A percentile compares a stretch with the other conserved stretches of the same genome.
phyloP scores from a whole-genome alignment of 2,329 filamentous ascomycete genomes.

The Penicillium sclerotigenum region DNA sequence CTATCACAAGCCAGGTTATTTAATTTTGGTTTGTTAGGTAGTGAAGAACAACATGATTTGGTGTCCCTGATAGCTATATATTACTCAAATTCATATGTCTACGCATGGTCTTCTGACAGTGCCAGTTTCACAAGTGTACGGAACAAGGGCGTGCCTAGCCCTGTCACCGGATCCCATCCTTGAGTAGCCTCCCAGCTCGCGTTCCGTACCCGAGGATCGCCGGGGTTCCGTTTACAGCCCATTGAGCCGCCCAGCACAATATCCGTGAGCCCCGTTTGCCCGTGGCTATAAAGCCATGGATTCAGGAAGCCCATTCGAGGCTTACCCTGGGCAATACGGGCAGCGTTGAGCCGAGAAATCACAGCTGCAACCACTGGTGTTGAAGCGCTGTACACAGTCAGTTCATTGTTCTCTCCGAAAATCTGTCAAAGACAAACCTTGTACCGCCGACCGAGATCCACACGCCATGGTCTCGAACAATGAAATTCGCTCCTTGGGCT shows the following conservation, averaged over 20 bases:
- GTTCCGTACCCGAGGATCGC: conserved; percentile 40
- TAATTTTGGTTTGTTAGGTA: not conserved
- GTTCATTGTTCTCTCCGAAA: not conserved
- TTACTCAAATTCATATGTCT: not conserved
- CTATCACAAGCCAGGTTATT: not conserved
- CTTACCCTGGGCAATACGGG: conserved; percentile 55
- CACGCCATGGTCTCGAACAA: conserved; percentile 40
- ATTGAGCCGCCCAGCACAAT: conserved; percentile 48
- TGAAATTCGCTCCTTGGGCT: conserved; percentile 51
- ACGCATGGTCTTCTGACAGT: conserved; percentile 1
- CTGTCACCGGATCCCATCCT: conserved; percentile 53
- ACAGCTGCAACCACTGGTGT: conserved; percentile 62
- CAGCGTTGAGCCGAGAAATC: conserved; percentile 63
- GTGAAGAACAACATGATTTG: not conserved
- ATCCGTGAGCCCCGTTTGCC: conserved; percentile 47
- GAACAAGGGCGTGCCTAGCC: conserved; percentile 38
- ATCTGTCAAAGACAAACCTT: conserved; percentile 27
- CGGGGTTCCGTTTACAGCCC: conserved; percentile 44
- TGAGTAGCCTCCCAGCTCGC: conserved; percentile 52
- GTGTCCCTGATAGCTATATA: not conserved
- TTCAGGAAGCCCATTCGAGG: conserved; percentile 59
- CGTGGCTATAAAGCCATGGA: conserved; percentile 56
- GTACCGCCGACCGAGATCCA: conserved; percentile 47
- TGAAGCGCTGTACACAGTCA: conserved; percentile 47
- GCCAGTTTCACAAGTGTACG: conserved; percentile 19